Evolutionary conservation across 441 rosid genomes (phyloP).

Genomic region (Euphorbia celastroides): DNA sequence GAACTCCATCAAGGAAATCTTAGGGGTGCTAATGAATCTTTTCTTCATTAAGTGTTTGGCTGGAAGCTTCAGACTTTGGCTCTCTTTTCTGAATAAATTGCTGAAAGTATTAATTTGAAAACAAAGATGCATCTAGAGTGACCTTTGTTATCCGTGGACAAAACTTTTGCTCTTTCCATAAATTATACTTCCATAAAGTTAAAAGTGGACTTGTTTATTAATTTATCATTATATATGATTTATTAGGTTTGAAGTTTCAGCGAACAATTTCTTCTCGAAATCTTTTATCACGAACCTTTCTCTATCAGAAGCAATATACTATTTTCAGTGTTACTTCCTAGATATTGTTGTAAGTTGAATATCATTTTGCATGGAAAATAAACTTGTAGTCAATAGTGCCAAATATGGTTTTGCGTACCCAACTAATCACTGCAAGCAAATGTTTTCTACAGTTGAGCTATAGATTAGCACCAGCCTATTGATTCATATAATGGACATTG

Average conservation of each 20-base stretch:
- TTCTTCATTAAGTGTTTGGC: not conserved
- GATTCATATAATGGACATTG: not conserved
- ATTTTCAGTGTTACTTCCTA: not conserved
- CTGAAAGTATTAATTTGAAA: not conserved
- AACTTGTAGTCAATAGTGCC: not conserved
- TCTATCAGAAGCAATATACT: not conserved
- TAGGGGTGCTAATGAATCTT: not conserved
- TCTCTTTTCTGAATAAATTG: not conserved
- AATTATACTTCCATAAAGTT: not conserved
- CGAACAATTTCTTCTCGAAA: not conserved
- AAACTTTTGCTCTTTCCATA: not conserved
- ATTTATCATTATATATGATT: not conserved
- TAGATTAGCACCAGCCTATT: not conserved
- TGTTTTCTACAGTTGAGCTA: not conserved
- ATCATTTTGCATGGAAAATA: not conserved
- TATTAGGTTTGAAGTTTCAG: not conserved
- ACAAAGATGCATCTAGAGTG: not conserved
- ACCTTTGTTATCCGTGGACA: not conserved
- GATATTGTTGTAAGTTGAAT: not conserved
- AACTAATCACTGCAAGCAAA: not conserved
- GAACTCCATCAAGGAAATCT: not conserved
- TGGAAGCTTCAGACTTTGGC: not conserved
- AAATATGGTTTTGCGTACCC: not conserved
- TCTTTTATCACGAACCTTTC: not conserved
- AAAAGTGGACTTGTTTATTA: not conserved